These are phyloP conservation scores for Lentinus polychrous DNA, from an alignment of 1,284 basidiomycete genomes.

Conservation along the genomic window DNA sequence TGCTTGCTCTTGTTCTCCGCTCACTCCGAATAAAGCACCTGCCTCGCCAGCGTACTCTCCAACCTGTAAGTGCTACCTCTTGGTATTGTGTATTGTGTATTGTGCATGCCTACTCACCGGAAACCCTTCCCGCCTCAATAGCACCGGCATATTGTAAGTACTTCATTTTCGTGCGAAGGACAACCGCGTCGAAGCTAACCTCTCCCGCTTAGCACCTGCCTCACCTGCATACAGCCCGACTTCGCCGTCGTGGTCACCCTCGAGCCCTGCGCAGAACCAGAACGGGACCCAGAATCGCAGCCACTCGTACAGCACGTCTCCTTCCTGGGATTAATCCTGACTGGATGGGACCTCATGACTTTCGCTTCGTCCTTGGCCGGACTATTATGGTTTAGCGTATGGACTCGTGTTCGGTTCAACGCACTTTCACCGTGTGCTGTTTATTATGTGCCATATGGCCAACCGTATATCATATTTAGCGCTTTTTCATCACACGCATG, in stretches of 20 bases:
- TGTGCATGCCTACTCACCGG: background rate
- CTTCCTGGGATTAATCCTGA: constrained; percentile 44
- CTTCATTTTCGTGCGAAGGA: background rate
- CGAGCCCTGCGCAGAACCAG: constrained; percentile 57
- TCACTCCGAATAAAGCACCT: constrained; percentile 14
- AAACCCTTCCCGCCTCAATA: constrained; percentile 3
- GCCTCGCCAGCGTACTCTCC: constrained; percentile 81
- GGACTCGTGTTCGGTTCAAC: constrained; percentile 2
- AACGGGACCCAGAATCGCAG: constrained; percentile 35
- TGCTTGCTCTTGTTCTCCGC: background rate
- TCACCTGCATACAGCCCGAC: constrained; percentile 81
- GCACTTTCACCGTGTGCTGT: constrained; percentile 11
- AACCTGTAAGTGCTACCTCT: constrained; percentile 70
- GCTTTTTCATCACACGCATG: constrained; percentile 15
- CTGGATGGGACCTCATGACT: too few species aligned
- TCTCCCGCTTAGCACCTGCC: constrained; percentile 52
- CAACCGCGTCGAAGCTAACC: constrained; percentile 7
- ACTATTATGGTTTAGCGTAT: background rate
- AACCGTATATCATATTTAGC: constrained; percentile 13
- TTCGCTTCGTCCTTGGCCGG: too few species aligned
- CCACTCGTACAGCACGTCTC: constrained; percentile 45
- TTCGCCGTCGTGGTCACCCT: constrained; percentile 75
- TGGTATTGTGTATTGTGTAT: background rate
- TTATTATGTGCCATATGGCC: background rate
- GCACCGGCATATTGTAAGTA: constrained; percentile 59